These are phyloP conservation scores for Diospyros lotus DNA, from an alignment of 148 eudicot genomes.

Conservation along the genomic window DNA sequence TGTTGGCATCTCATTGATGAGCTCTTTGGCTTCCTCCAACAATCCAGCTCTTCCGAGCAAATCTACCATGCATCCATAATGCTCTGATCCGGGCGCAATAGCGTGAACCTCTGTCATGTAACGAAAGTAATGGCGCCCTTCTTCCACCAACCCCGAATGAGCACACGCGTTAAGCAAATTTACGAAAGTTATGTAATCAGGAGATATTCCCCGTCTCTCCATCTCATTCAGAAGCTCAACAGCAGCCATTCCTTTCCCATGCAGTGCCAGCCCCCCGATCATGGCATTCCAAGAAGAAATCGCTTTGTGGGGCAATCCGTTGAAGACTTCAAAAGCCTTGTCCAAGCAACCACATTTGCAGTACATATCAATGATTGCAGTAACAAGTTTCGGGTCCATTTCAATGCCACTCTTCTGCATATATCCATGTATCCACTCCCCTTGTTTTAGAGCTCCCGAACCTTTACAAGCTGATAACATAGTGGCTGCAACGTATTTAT, in stretches of 20 bases:
- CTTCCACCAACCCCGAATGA: constrained; percentile 58
- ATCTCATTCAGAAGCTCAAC: constrained; percentile 52
- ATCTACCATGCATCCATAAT: constrained; percentile 74
- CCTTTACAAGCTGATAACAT: constrained; percentile 77
- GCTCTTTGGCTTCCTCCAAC: constrained; percentile 50
- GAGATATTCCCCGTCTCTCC: constrained; percentile 38
- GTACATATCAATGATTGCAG: constrained; percentile 62
- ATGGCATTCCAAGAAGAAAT: constrained; percentile 72
- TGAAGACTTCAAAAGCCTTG: constrained; percentile 51
- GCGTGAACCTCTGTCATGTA: constrained; percentile 48
- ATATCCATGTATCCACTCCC: constrained; percentile 45
- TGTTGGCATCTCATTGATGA: constrained; percentile 56
- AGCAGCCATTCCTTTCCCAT: constrained; percentile 60
- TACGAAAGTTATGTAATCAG: constrained; percentile 62
- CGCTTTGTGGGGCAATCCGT: constrained; percentile 36
- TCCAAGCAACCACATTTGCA: constrained; percentile 69
- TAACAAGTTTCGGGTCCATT: constrained; percentile 52
- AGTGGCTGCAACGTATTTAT: constrained; percentile 63
- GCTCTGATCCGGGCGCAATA: constrained; percentile 53
- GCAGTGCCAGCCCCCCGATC: constrained; percentile 73
- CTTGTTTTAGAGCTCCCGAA: constrained; percentile 57
- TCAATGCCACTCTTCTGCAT: constrained; percentile 40
- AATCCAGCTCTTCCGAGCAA: constrained; percentile 63
- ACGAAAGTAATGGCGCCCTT: constrained; percentile 48
- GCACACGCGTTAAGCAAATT: constrained; percentile 68